Evolutionary conservation across 768 basidiomycete species (phyloP), one percentile per base, ranked within the genome.

Genomic region (Erythrobasidium yunnanense): DNA sequence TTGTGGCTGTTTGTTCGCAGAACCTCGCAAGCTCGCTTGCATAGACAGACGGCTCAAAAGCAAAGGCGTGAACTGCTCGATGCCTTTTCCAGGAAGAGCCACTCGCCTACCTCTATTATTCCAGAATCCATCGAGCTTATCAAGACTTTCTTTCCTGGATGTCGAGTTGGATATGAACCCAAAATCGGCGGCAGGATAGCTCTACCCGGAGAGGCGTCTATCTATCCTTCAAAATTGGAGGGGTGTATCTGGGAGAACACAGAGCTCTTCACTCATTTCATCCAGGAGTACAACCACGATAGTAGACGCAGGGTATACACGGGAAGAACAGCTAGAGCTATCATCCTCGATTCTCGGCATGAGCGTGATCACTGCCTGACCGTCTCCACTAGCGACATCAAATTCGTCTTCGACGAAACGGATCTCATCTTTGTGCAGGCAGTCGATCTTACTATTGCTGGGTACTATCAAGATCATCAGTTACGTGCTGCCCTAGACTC

Each of bases 221-320:
- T n/a, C n/a, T n/a, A n/a, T n/a, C n/a, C n/a, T n/a, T n/a, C n/a
- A n/a, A n/a, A n/a, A n/a, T n/a, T n/a, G n/a, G n/a, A n/a, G n/a
- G n/a, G n/a, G n/a, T n/a, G n/a, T n/a, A n/a, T 60, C 5, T 60
- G 57, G 57, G 57, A 60, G 27, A 60, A 60, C 23, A 45, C 29
- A 6, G 15, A 11, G 2, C 17, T 38, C 7, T 23, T 60, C 18
- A 45, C 42, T 8, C 27, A 60, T 27, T 60, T 38, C 15, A 25
- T 60, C 13, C 22, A 38, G 23, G 27, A 46, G 11, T 27, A 60
- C n/a, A 60, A 60, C 33, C 33, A 60, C 25, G 42, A 60, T 27
- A 25, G 27, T 11, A 38, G 33, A 3, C 2, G 25, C 8, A 32
- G 33, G 13, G 34, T 23, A 13, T 34, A 42, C 2, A 23, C 34